Conservation (phyloP, 2,329 filamentous ascomycete genomes). For the Aspergillus japonicus region DNA sequence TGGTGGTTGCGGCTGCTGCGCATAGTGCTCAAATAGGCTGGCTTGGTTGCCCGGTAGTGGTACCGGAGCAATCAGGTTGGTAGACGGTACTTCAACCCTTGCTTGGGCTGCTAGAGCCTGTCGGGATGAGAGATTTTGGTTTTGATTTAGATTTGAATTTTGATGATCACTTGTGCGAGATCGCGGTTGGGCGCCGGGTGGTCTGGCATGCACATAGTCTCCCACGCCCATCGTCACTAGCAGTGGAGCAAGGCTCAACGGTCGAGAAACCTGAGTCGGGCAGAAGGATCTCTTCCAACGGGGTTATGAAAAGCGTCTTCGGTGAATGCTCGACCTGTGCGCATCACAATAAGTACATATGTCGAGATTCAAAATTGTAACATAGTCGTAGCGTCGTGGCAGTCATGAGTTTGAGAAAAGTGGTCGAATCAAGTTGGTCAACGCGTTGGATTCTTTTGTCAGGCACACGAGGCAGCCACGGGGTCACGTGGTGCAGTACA, state of each 20-base stretch:
- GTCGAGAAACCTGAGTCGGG: not conserved
- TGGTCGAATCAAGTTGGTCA: not conserved
- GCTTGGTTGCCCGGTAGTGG: slow-evolving; percentile 18
- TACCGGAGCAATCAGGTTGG: slow-evolving; percentile 24
- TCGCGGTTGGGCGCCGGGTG: slow-evolving; percentile 30
- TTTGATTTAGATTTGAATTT: slow-evolving; percentile 16
- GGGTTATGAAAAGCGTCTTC: not conserved
- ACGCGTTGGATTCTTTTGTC: slow-evolving; percentile 12
- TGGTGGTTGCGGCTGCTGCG: slow-evolving; percentile 16
- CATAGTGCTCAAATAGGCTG: slow-evolving; percentile 17
- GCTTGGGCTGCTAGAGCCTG: slow-evolving; percentile 36
- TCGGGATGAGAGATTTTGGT: slow-evolving; percentile 26
- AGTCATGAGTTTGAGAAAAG: slow-evolving; percentile 1
- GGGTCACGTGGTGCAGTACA: slow-evolving; percentile 27
- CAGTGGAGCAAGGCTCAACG: slow-evolving; percentile 1
- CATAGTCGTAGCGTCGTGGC: slow-evolving; percentile 4
- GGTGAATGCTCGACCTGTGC: no score
- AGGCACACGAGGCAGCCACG: slow-evolving; percentile 29
- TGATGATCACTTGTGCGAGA: slow-evolving; percentile 19
- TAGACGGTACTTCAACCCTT: slow-evolving; percentile 34
- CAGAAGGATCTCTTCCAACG: not conserved
- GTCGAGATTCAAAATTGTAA: not conserved
- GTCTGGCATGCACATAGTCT: slow-evolving; percentile 43
- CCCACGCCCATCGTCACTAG: slow-evolving; percentile 39
- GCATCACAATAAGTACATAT: not conserved